Conservation (phyloP, 2,329 filamentous ascomycete genomes). For the Trichoderma lentiforme region DNA sequence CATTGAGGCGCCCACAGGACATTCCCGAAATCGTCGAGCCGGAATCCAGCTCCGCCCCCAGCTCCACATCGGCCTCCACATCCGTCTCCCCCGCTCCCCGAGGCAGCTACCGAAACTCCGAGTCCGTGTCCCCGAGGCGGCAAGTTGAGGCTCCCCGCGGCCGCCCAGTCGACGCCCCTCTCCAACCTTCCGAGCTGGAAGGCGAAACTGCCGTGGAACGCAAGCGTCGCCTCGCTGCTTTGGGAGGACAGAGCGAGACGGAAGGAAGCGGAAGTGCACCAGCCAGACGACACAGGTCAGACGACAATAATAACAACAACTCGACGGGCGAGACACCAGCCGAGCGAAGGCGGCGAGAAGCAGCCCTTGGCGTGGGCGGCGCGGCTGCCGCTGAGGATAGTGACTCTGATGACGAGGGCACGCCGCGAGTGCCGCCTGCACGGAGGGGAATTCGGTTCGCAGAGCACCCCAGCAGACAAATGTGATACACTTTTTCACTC, state of each 20-base stretch:
- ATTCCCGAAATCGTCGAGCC: constrained; percentile 25
- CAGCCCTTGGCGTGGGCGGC: constrained; percentile 62
- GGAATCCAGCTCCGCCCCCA: constrained; percentile 21
- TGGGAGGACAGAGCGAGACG: constrained; percentile 42
- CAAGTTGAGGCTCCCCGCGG: constrained; percentile 17
- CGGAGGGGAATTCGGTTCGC: constrained; percentile 61
- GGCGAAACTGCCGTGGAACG: constrained; percentile 70
- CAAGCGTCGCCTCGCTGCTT: constrained; percentile 58
- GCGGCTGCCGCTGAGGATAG: constrained; percentile 46
- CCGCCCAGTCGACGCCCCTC: background rate
- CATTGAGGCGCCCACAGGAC: constrained; percentile 9
- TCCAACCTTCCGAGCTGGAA: constrained; percentile 24
- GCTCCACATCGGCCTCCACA: constrained; percentile 18
- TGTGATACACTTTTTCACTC: background rate
- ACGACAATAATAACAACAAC: background rate
- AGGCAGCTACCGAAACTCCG: constrained; percentile 12
- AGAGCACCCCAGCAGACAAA: constrained; percentile 34
- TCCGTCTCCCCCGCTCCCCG: constrained; percentile 7
- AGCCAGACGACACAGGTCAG: background rate
- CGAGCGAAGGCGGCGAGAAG: constrained; percentile 69
- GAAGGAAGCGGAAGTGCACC: constrained; percentile 20
- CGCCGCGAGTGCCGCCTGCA: constrained; percentile 48
- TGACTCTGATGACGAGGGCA: constrained; percentile 55
- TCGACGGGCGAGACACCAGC: constrained; percentile 66
- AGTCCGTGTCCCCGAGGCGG: constrained; percentile 23